Evolutionary conservation across 768 basidiomycete species (phyloP), one percentile per base, ranked within the genome.

Genomic region (Candolleomyces aberdarensis): DNA sequence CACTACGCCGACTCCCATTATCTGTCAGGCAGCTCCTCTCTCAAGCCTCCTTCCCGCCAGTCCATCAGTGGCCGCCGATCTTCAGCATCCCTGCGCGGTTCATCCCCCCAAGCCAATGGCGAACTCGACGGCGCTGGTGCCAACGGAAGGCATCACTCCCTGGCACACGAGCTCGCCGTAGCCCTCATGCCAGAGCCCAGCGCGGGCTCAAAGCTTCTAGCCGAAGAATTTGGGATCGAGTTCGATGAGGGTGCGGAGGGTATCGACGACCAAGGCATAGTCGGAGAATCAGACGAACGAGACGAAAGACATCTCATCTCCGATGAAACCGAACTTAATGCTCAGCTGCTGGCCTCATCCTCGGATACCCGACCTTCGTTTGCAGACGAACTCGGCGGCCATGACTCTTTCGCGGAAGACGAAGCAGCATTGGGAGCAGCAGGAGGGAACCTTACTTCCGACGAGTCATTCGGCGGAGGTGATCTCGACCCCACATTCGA

Each of bases 171-270:
- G 69, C 84, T 94, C 40, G 92, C 93, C 6, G 85, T 88, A 39
- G 92, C 92, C 10, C 80, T 94, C 58, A 90, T 93, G 86, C 92
- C 92, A 22, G 92, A 94, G 74, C 92, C 93, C 0, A 88, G 82
- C 55, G 79, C 84, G 29, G 85, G 89, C 57, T 91, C 22, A 88
- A 85, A 26, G 71, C 72, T 92, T 36, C 79, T 94, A 5, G 90
- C 90, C 13, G 92, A 94, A 73, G 93, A 94, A 72, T 91, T 94
- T 64, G 92, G 92, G 10, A 88, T 94, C 63, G 92, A 94, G 69
- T 93, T 90, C 64, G 92, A 94, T 63, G 91, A 92, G 70, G 91
- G 89, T 49, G 89, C 89, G 31, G 90, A 92, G 74, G 90, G 89
- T 43, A 90, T 89, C 59, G 92, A 90, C 68, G 61, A 63, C 40